Evolutionary conservation across 1,139 yeast species (phyloP).

Genomic region (Hyphopichia khmerensis): DNA sequence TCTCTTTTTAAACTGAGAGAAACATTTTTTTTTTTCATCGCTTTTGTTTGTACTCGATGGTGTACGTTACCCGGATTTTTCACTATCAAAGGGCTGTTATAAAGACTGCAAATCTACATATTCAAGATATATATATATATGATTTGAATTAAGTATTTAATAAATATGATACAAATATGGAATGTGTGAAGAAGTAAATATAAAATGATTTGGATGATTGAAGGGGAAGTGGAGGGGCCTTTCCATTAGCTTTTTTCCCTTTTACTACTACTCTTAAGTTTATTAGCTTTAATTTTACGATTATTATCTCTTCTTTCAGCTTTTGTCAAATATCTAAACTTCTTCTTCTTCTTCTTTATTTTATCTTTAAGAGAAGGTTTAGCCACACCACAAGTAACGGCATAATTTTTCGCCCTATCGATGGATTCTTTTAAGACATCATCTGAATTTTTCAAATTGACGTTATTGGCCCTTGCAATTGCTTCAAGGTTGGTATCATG

Average conservation of each 20-base stretch:
- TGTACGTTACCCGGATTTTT: neutral
- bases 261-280: constrained; percentile 15
- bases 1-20: constrained; percentile 1
- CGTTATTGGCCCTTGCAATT: constrained; percentile 61
- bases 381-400: constrained; percentile 56
- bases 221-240: too few species aligned
- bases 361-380: constrained; percentile 35
- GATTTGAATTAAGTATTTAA: neutral
- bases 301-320: constrained; percentile 70
- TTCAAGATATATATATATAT: too few species aligned
- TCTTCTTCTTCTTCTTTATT: constrained; percentile 60
- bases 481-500: constrained; percentile 44
- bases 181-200: too few species aligned
- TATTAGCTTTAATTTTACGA: constrained; percentile 38
- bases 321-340: constrained; percentile 82
- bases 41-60: neutral
- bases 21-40: constrained; percentile 5
- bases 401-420: constrained; percentile 70
- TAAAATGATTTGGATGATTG: too few species aligned
- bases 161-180: neutral
- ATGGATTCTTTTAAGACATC: constrained; percentile 64
- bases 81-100: neutral
- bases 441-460: constrained; percentile 57
- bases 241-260: constrained; percentile 9
- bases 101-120: neutral